Conservation (phyloP, 2,329 filamentous ascomycete genomes). For the Aspergillus tubingensis region DNA sequence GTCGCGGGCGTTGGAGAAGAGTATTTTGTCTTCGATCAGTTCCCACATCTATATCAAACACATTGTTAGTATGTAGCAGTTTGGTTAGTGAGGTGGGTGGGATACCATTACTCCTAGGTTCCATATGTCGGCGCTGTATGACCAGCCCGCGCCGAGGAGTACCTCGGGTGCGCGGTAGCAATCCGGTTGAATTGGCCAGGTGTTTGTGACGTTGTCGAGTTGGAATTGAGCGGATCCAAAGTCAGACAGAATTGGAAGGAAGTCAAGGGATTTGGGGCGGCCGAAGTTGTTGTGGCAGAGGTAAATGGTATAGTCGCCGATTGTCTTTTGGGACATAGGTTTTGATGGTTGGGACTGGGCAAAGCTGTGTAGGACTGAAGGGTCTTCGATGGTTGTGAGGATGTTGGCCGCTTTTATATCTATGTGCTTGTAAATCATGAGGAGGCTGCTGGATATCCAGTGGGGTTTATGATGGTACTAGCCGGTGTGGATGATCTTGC, state of each 20-base stretch:
- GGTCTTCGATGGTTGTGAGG: slow-evolving; percentile 32
- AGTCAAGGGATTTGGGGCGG: not conserved
- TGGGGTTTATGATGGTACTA: not conserved
- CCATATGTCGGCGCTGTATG: slow-evolving; percentile 43
- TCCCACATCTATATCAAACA: not conserved
- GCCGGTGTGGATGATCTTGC: slow-evolving; percentile 44
- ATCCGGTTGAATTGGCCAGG: slow-evolving; percentile 42
- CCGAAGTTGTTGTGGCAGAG: not conserved
- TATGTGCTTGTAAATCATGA: not conserved
- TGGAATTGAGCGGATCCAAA: not conserved
- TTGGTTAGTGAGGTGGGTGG: not conserved
- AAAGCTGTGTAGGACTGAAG: slow-evolving; percentile 12
- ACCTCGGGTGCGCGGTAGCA: slow-evolving; percentile 41
- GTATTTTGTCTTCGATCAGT: not conserved
- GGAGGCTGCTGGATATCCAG: not conserved
- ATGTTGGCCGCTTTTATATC: slow-evolving; percentile 47
- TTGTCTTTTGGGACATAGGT: not conserved
- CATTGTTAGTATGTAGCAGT: not conserved
- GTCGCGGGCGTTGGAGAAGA: not conserved
- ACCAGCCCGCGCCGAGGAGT: slow-evolving; percentile 35
- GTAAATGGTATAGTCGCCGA: not conserved
- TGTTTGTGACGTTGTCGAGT: not conserved
- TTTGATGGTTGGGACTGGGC: slow-evolving; percentile 13
- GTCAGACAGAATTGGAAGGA: not conserved
- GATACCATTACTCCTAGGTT: slow-evolving; percentile 36